phyloP scores from a whole-genome alignment of 2,329 filamentous ascomycete genomes.

The Mycosphaerella sp. region DNA sequence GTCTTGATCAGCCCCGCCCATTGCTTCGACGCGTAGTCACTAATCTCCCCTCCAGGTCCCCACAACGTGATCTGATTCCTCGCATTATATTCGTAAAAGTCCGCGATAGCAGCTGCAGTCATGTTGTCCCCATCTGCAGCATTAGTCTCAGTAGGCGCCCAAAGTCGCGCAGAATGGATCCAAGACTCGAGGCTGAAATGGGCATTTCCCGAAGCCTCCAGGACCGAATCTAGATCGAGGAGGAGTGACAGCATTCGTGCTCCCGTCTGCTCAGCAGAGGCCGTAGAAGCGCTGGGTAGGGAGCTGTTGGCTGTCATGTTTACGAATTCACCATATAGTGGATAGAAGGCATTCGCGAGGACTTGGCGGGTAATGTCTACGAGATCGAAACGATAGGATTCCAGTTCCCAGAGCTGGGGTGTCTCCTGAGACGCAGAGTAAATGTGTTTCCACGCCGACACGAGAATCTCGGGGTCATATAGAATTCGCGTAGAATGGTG shows the following conservation, averaged over 20 bases:
- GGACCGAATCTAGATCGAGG: conserved; percentile 37
- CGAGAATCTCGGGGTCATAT: conserved; percentile 38
- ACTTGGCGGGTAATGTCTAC: conserved; percentile 48
- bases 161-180: conserved; percentile 37
- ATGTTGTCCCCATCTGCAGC: not conserved
- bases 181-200: conserved; percentile 42
- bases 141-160: conserved; percentile 17
- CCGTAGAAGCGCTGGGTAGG: conserved; percentile 14
- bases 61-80: conserved; percentile 48
- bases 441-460: conserved; percentile 36
- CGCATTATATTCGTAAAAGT: conserved; percentile 43
- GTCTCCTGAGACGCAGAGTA: conserved; percentile 22
- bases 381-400: conserved; percentile 43
- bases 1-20: conserved; percentile 44
- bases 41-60: conserved; percentile 45
- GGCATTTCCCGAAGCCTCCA: conserved; percentile 34
- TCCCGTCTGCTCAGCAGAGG: conserved; percentile 26
- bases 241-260: conserved; percentile 34
- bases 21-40: conserved; percentile 46
- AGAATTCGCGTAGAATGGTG: conserved; percentile 40
- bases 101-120: conserved; percentile 22
- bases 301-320: conserved; percentile 29
- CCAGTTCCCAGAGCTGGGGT: conserved; percentile 36
- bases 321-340: conserved; percentile 37
- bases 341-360: conserved; percentile 43